These are phyloP conservation scores for Colletotrichum agaves DNA, from an alignment of 2,329 filamentous ascomycete species.

Conservation along the genomic window DNA sequence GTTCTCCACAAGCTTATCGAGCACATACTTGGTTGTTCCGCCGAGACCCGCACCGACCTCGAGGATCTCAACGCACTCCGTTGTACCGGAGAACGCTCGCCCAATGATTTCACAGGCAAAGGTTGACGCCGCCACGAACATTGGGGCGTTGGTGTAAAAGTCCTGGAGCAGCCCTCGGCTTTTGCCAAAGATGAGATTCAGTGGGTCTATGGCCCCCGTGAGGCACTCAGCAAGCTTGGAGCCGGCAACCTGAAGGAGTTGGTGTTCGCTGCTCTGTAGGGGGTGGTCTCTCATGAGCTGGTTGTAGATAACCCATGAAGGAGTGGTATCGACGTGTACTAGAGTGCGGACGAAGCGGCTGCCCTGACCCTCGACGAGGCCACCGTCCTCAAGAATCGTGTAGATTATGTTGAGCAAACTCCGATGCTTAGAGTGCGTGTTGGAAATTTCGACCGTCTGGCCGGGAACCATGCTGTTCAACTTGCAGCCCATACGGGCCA, in stretches of 20 bases:
- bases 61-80: constrained; percentile 55
- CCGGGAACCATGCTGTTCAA: background rate
- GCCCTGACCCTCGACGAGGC: background rate
- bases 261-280: background rate
- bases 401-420: background rate
- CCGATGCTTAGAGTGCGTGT: background rate
- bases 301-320: constrained; percentile 4
- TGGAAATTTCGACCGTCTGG: background rate
- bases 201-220: background rate
- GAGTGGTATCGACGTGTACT: background rate
- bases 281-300: constrained; percentile 1
- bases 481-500: background rate
- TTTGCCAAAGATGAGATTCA: background rate
- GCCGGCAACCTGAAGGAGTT: background rate
- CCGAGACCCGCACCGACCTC: constrained; percentile 50
- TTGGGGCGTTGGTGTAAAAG: constrained; percentile 6
- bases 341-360: background rate
- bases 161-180: background rate
- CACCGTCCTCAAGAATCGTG: background rate
- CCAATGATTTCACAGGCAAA: background rate
- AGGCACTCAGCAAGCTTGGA: constrained; percentile 5
- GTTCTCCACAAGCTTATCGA: constrained; percentile 14
- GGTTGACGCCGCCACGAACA: background rate
- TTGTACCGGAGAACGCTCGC: background rate
- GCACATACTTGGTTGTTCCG: constrained; percentile 4